These are phyloP conservation scores for Stachybotrys chlorohalonatus DNA, from an alignment of 2,329 filamentous ascomycete genomes.

Conservation along the genomic window DNA sequence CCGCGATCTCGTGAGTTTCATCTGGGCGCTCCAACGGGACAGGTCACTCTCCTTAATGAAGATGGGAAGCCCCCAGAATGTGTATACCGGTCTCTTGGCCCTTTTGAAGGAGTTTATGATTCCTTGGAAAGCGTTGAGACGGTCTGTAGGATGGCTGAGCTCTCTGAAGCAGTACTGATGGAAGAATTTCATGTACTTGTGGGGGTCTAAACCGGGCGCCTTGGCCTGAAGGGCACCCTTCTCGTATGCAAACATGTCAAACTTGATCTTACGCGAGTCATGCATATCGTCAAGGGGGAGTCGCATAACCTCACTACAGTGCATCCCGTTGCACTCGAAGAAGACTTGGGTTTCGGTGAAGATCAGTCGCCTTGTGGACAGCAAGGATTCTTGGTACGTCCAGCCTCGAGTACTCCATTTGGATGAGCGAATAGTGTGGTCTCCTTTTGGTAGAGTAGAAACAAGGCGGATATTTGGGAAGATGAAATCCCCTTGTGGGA, in stretches of 20 bases:
- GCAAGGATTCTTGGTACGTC: constrained; percentile 8
- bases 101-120: neutral
- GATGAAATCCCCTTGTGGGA: neutral
- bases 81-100: no score
- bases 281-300: neutral
- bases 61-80: neutral
- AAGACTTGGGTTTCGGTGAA: constrained; percentile 11
- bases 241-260: neutral
- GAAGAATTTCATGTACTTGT: neutral
- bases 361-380: constrained; percentile 7
- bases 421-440: constrained; percentile 2
- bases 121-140: neutral
- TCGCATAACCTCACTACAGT: neutral
- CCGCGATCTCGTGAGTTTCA: neutral
- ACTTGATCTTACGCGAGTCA: neutral
- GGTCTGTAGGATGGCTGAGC: neutral
- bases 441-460: neutral
- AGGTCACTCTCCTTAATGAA: neutral
- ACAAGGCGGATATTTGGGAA: neutral
- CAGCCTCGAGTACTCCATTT: constrained; percentile 6
- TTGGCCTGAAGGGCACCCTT: neutral
- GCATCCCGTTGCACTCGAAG: neutral
- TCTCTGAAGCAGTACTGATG: no score
- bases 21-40: neutral
- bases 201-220: neutral